These are phyloP conservation scores for Blastocystis sp. DNA, from an alignment of 352 stramenopile species.

Conservation along the genomic window DNA sequence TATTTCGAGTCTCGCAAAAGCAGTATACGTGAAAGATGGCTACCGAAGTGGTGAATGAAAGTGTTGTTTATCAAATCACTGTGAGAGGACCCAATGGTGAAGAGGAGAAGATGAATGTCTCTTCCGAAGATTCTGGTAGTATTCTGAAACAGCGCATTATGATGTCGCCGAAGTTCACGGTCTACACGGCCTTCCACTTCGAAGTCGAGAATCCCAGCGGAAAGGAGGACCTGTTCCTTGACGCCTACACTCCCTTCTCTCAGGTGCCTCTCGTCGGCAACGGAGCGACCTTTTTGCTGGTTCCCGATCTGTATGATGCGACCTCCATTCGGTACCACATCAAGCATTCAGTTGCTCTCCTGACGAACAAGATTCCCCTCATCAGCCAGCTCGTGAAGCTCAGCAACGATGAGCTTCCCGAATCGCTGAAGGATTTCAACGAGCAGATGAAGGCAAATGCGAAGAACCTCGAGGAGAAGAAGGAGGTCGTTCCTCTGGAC, in stretches of 20 bases:
- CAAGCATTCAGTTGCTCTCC: conserved; percentile 48
- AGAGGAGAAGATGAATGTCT: conserved; percentile 38
- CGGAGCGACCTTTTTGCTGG: conserved; percentile 30
- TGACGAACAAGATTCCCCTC: conserved; percentile 52
- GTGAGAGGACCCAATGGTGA: conserved; percentile 61
- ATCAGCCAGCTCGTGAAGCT: conserved; percentile 63
- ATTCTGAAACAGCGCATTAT: conserved; percentile 29
- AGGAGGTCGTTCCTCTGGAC: conserved; percentile 52
- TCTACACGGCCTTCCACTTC: conserved; percentile 54
- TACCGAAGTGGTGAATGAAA: conserved; percentile 36
- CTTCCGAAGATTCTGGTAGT: conserved; percentile 21
- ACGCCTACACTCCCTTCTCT: conserved; percentile 20
- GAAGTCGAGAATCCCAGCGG: conserved; percentile 59
- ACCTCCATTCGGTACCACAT: conserved; percentile 64
- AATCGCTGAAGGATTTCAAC: conserved; percentile 45
- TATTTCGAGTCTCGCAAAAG: too few species aligned
- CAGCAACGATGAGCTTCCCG: conserved; percentile 60
- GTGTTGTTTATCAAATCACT: conserved; percentile 46
- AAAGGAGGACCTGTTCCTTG: conserved; percentile 33
- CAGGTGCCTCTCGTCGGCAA: conserved; percentile 55
- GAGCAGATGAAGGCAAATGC: conserved; percentile 29
- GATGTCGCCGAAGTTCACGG: conserved; percentile 39
- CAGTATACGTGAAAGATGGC: conserved; percentile 28
- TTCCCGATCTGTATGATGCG: conserved; percentile 66
- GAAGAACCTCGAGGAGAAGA: conserved; percentile 65